These are phyloP conservation scores for Knufia petricola DNA, from an alignment of 2,329 filamentous ascomycete species.

Conservation along the genomic window DNA sequence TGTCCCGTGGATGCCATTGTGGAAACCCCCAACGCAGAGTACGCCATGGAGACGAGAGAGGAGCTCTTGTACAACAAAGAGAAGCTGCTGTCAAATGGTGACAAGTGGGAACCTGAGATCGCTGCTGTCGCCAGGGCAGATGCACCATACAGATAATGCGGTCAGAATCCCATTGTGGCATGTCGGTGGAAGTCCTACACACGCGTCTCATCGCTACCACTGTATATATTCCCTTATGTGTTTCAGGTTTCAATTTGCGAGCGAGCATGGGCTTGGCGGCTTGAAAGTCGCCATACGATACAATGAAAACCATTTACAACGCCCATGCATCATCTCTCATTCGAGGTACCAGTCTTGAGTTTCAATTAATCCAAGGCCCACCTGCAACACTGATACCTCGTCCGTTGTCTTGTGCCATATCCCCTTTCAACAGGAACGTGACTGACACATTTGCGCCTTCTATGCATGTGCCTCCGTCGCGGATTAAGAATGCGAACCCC, in stretches of 20 bases:
- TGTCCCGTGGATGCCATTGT: slow-evolving; percentile 96
- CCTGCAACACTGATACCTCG: too few species aligned
- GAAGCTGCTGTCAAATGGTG: slow-evolving; percentile 79
- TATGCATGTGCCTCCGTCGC: too few species aligned
- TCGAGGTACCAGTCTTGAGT: too few species aligned
- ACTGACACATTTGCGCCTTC: too few species aligned
- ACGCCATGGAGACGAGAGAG: slow-evolving; percentile 71
- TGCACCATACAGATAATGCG: slow-evolving; percentile 69
- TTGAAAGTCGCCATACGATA: background rate
- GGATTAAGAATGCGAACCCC: too few species aligned
- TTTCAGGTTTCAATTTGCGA: slow-evolving; percentile 1
- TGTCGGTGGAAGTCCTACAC: too few species aligned
- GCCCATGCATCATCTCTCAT: too few species aligned
- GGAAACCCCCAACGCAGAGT: slow-evolving; percentile 64
- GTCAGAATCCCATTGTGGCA: too few species aligned
- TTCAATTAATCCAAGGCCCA: too few species aligned
- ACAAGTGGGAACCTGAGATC: slow-evolving; percentile 97
- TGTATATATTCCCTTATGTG: slow-evolving; percentile 9
- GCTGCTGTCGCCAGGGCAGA: slow-evolving; percentile 87
- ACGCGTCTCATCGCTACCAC: too few species aligned
- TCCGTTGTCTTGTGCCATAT: too few species aligned
- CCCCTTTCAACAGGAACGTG: too few species aligned
- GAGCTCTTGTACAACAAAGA: slow-evolving; percentile 98
- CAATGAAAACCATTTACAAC: background rate
- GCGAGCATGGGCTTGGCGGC: background rate